phyloP scores from a whole-genome alignment of 441 rosid genomes.

The Brassica balearica region DNA sequence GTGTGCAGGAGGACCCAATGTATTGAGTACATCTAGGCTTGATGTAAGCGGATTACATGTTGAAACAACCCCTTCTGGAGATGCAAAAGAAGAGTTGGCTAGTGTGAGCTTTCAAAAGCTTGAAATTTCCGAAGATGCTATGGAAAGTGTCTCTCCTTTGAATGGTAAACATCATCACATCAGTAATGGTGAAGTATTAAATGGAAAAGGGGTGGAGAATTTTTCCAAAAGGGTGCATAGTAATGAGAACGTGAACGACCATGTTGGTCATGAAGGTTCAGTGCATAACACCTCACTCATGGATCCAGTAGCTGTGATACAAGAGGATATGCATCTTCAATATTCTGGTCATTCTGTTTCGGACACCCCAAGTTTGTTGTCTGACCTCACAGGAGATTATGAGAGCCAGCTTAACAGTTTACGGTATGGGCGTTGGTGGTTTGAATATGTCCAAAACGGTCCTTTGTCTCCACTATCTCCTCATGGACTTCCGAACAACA shows the following conservation, averaged over 20 bases:
- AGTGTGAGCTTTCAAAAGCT: slow-evolving; percentile 52
- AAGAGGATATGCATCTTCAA: slow-evolving; percentile 53
- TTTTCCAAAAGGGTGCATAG: not conserved
- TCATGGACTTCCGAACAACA: slow-evolving; percentile 54
- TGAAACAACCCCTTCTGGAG: slow-evolving; percentile 48
- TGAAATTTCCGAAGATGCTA: slow-evolving; percentile 45
- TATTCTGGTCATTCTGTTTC: slow-evolving; percentile 47
- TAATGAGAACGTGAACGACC: slow-evolving; percentile 11
- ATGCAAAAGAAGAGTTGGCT: slow-evolving; percentile 44
- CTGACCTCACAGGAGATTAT: slow-evolving; percentile 69
- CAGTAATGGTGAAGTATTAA: slow-evolving; percentile 53
- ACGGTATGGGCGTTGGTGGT: slow-evolving; percentile 52
- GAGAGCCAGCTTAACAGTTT: slow-evolving; percentile 56
- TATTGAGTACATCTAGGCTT: slow-evolving; percentile 36
- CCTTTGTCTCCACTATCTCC: slow-evolving; percentile 51
- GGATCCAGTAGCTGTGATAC: slow-evolving; percentile 34
- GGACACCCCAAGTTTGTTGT: slow-evolving; percentile 45
- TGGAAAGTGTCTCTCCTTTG: slow-evolving; percentile 39
- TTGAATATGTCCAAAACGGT: slow-evolving; percentile 48
- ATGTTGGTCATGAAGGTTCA: slow-evolving; percentile 45
- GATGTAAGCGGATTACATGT: slow-evolving; percentile 38
- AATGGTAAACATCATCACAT: slow-evolving; percentile 54
- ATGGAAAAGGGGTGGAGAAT: slow-evolving; percentile 49
- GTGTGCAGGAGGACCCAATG: slow-evolving; percentile 36
- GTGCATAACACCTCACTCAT: slow-evolving; percentile 31